Evolutionary conservation across 768 basidiomycete species (phyloP).

Genomic region (Rhodotorula taiwanensis): DNA sequence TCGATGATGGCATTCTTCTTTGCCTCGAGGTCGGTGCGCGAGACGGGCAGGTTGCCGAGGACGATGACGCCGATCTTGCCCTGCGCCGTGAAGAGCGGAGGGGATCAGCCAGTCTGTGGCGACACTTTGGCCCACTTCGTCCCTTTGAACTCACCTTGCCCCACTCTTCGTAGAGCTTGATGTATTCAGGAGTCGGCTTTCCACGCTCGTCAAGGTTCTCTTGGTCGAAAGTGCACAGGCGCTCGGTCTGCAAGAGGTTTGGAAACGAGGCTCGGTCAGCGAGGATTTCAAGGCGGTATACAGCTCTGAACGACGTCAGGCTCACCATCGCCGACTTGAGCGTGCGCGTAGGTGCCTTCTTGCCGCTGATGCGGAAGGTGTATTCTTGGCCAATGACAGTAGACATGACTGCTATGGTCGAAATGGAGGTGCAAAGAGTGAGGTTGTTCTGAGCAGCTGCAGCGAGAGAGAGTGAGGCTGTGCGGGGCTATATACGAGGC

Average conservation of each 20-base stretch:
- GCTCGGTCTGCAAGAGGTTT: conserved; percentile 40
- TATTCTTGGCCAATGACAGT: conserved; percentile 30
- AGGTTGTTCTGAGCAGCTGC: neutral
- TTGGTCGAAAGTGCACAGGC: conserved; percentile 41
- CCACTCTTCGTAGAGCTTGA: conserved; percentile 43
- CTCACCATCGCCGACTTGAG: conserved; percentile 35
- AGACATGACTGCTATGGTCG: no score
- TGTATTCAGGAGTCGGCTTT: conserved; percentile 41
- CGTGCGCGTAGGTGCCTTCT: conserved; percentile 40
- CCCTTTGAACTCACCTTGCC: conserved; percentile 27
- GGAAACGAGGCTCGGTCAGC: neutral
- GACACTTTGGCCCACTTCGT: no score
- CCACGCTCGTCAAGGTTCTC: conserved; percentile 38
- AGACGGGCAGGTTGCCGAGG: conserved; percentile 42
- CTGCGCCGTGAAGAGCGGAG: no score
- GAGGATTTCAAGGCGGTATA: neutral
- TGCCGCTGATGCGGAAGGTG: conserved; percentile 40
- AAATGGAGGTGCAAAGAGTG: neutral
- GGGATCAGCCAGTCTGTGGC: no score
- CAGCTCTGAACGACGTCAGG: no score
- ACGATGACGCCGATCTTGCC: conserved; percentile 42
- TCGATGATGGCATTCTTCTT: conserved; percentile 42
- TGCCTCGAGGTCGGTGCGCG: conserved; percentile 41
- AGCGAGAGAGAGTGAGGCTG: neutral
- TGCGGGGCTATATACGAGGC: no score